Conservation (phyloP, 495 filamentous ascomycete species). For the Rhizodiscina lignyota region DNA sequence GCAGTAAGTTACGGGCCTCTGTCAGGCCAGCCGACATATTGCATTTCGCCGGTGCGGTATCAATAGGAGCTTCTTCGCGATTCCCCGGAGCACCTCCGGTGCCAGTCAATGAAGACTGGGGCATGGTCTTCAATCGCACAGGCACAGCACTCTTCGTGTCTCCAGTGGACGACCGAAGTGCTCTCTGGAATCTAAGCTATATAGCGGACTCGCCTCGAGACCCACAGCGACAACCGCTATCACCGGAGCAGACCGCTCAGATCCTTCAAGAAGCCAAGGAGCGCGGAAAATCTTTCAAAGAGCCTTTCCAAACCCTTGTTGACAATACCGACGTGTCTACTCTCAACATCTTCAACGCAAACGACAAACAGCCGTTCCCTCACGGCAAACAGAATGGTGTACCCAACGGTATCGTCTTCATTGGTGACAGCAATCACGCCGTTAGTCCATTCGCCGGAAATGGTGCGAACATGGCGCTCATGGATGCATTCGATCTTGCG, state of each 20-base stretch:
- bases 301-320: conserved; percentile 3
- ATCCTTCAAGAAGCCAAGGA: background rate
- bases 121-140: background rate
- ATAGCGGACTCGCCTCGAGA: background rate
- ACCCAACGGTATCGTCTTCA: conserved; percentile 19
- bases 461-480: conserved; percentile 26
- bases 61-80: conserved; percentile 1
- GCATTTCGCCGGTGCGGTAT: conserved; percentile 4
- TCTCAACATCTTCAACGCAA: conserved; percentile 5
- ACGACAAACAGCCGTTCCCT: conserved; percentile 5
- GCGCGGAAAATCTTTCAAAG: conserved; percentile 1
- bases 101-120: conserved; percentile 1
- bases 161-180: conserved; percentile 1
- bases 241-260: background rate
- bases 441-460: conserved; percentile 28
- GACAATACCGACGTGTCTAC: conserved; percentile 1
- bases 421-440: conserved; percentile 28
- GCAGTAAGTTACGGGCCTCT: conserved; percentile 1
- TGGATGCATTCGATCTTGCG: conserved; percentile 25
- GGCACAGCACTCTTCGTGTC: conserved; percentile 5
- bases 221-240: conserved; percentile 1
- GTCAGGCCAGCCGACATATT: conserved; percentile 2
- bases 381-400: too few relatives aligned
- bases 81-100: background rate
- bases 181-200: conserved; percentile 5